Evolutionary conservation across 345 rosid genomes (phyloP).

Genomic region (Ricinus communis): DNA sequence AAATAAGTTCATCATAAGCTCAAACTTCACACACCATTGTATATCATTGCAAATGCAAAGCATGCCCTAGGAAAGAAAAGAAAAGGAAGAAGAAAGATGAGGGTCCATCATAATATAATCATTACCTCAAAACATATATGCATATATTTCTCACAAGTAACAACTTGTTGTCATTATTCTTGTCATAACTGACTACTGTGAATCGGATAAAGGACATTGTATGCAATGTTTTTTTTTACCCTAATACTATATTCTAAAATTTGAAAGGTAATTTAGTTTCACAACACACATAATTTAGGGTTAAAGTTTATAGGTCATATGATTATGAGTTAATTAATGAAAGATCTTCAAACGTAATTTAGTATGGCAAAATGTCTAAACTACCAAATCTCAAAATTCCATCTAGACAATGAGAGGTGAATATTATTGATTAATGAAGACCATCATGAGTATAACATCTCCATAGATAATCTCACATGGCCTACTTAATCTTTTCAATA

Average conservation of each 20-base stretch:
- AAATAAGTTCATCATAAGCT: neutral
- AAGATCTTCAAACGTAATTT: neutral
- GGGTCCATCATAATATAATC: neutral
- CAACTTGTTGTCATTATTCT: neutral
- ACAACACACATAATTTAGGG: too few relatives aligned
- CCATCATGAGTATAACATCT: conserved; percentile 15
- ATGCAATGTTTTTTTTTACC: too few relatives aligned
- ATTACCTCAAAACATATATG: neutral
- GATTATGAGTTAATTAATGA: too few relatives aligned
- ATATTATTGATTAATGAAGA: conserved; percentile 5
- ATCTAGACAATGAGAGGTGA: too few relatives aligned
- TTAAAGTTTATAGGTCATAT: too few relatives aligned
- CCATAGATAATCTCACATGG: conserved; percentile 10
- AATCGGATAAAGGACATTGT: too few relatives aligned
- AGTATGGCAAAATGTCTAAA: neutral
- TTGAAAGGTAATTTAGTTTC: too few relatives aligned
- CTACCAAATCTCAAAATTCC: too few relatives aligned
- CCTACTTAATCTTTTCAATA: conserved; percentile 9
- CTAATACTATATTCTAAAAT: too few relatives aligned
- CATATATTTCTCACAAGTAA: neutral
- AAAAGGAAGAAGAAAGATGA: neutral
- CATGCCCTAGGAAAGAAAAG: neutral
- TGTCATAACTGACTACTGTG: too few relatives aligned
- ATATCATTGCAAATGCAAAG: conserved; percentile 16
- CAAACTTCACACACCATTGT: conserved; percentile 16